These are phyloP conservation scores for Mycotypha africana DNA, from an alignment of 371 early-diverging fungal genomes.

Conservation along the genomic window DNA sequence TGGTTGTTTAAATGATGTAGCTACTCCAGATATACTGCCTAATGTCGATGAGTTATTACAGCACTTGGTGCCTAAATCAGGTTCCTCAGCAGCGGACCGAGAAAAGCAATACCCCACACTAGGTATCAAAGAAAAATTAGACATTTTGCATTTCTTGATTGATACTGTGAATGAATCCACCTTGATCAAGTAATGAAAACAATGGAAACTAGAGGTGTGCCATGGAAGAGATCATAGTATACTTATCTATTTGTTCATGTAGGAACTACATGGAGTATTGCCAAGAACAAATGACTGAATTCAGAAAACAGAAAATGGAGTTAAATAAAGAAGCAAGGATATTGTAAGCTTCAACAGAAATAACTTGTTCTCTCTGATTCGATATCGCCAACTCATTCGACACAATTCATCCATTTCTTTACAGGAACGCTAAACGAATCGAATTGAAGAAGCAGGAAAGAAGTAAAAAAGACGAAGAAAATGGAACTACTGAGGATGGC, in stretches of 20 bases:
- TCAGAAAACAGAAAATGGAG: slow-evolving; percentile 60
- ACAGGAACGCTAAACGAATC: slow-evolving; percentile 20
- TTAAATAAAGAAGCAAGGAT: slow-evolving; percentile 59
- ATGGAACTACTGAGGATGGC: slow-evolving; percentile 17
- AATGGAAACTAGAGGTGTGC: no score
- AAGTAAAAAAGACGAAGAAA: slow-evolving; percentile 8
- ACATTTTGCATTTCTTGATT: slow-evolving; percentile 34
- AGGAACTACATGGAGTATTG: slow-evolving; percentile 65
- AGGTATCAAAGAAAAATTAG: slow-evolving; percentile 29
- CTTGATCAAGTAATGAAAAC: slow-evolving; percentile 35
- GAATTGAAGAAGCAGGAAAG: slow-evolving; percentile 31
- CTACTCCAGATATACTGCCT: slow-evolving; percentile 36
- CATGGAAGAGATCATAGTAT: not conserved
- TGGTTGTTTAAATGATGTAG: slow-evolving; percentile 43
- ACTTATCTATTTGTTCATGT: not conserved
- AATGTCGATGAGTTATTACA: slow-evolving; percentile 29
- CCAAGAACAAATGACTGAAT: slow-evolving; percentile 47
- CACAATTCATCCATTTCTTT: not conserved
- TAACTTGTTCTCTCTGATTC: slow-evolving; percentile 2
- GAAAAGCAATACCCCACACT: slow-evolving; percentile 38
- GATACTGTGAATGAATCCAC: slow-evolving; percentile 39
- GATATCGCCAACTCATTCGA: no score
- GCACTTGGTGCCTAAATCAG: slow-evolving; percentile 33
- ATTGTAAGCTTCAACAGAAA: slow-evolving; percentile 15
- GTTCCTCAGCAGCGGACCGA: slow-evolving; percentile 33